These are phyloP conservation scores for Madurella mycetomatis DNA, from an alignment of 2,329 filamentous ascomycete species.

Conservation along the genomic window DNA sequence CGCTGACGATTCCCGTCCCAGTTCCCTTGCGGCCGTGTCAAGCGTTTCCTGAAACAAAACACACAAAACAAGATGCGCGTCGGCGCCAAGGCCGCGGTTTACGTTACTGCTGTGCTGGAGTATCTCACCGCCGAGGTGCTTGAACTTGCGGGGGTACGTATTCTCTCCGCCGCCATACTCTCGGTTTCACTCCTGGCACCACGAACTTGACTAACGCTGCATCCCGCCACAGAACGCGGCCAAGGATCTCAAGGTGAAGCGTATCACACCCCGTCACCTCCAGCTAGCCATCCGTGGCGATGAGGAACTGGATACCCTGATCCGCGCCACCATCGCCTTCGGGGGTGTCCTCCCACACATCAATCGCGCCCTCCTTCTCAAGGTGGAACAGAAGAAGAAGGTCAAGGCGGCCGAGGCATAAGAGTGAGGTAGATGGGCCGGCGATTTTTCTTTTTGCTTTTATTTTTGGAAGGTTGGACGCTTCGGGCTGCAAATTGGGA, in stretches of 20 bases:
- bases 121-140: conserved; percentile 97
- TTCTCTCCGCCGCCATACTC: conserved; percentile 10
- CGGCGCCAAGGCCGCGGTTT: conserved; percentile 95
- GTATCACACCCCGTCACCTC: conserved; percentile 95
- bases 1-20: conserved; percentile 36
- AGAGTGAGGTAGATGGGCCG: not conserved
- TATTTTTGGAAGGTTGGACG: not conserved
- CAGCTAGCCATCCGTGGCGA: conserved; percentile 98
- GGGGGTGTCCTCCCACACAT: conserved; percentile 98
- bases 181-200: not conserved
- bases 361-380: conserved; percentile 81
- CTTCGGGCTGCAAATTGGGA: conserved; percentile 1
- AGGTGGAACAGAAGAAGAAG: conserved; percentile 41
- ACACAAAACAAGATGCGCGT: conserved; percentile 99
- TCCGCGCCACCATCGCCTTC: conserved; percentile 95
- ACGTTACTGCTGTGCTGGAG: conserved; percentile 96
- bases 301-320: conserved; percentile 95
- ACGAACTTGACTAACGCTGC: conserved; percentile 9
- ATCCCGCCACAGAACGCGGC: conserved; percentile 68
- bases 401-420: conserved; percentile 35
- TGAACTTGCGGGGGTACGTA: conserved; percentile 82
- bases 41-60: conserved; percentile 99
- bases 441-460: too few species aligned
- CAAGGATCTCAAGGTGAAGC: conserved; percentile 99
- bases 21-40: conserved; percentile 99